Percentiles rank a stretch among this genome's conserved stretches.
Evolutionary conservation across 352 stramenopile species (phyloP).

Genomic region (Pythium brassicae): DNA sequence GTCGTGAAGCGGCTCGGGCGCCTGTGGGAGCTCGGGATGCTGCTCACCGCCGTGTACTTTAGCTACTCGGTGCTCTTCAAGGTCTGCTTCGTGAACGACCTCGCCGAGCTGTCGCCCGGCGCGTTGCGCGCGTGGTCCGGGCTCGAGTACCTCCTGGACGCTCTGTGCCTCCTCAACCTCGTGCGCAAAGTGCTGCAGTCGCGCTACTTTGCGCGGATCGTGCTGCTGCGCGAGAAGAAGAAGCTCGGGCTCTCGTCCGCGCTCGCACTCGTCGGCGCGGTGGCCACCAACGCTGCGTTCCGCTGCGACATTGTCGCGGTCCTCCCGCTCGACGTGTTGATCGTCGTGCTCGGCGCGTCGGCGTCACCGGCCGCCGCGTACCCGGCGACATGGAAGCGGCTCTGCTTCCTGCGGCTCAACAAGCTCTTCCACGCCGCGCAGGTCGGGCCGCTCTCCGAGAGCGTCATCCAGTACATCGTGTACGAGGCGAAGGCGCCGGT

Average conservation of each 20-base stretch:
- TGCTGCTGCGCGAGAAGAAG: conserved; percentile 1
- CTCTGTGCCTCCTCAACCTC: conserved; percentile 44
- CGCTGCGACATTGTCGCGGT: conserved; percentile 34
- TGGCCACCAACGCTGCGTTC: conserved; percentile 24
- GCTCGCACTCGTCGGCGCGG: background rate
- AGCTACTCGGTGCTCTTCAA: conserved; percentile 46
- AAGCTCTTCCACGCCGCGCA: conserved; percentile 36
- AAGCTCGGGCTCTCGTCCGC: background rate
- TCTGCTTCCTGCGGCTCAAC: conserved; percentile 54
- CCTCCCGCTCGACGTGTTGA: conserved; percentile 45
- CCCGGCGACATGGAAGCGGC: conserved; percentile 25
- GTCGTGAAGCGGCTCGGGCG: conserved; percentile 33
- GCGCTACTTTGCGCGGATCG: conserved; percentile 9
- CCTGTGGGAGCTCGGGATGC: conserved; percentile 44
- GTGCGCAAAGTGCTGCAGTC: conserved; percentile 26
- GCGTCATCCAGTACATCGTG: conserved; percentile 55
- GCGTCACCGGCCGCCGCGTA: conserved; percentile 16
- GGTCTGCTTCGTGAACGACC: conserved; percentile 45
- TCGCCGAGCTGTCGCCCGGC: conserved; percentile 16
- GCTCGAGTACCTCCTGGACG: conserved; percentile 52
- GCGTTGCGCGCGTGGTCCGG: conserved; percentile 33
- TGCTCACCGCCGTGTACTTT: conserved; percentile 43
- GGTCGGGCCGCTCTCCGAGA: conserved; percentile 33
- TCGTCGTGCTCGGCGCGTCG: conserved; percentile 10
- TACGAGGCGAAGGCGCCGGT: conserved; percentile 50